Base-by-base conservation (phyloP, 2,329 filamentous ascomycete species). In the Mycocentrospora acerina region DNA sequence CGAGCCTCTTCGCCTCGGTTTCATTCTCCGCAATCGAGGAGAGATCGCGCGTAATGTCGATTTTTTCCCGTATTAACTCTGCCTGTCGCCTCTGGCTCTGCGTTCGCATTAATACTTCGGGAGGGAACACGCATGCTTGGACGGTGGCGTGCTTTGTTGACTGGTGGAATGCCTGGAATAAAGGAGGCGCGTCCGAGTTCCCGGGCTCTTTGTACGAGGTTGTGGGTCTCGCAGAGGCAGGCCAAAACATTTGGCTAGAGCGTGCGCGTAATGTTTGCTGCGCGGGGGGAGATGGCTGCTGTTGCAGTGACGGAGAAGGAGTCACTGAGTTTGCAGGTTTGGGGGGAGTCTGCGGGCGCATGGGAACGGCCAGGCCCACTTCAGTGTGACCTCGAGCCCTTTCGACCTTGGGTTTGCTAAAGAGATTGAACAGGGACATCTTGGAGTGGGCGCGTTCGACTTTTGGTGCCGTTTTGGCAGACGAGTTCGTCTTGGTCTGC, bases 151-250 rank as follows among this genome's bases (percentile, higher is more conserved):
- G 81, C 57, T 86, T 90, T 51, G 88, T 78, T 3, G 88, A 82
- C 66, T 95, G 90, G 0, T 88, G 85, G 61, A 90, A 95, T 10
- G 88, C 89, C 63, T 95, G 86, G 64, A 90, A 94, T 10, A 96
- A 71, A 2, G 89, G 87, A 6, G 88, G 87, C 7, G 71, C 67
- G 4, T 71, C 64, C 64, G 71, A 74, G 32, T 54, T 48, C 15
- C 41, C 46, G 12, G 83, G 42, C 11, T 61, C 52, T 29, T 44
- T 51, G 7, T 42, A 41, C 30, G 40, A 35, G 13, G 48, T 42
- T 8, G 55, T 29, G 22, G 59, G 48, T 40, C 53, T 57, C 39
- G 60, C 48, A 7, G 62, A 63, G 44, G 48, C 55, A 22, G 60
- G 60, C 14, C 58, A 45, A n/a, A 65, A 54, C 24, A 61, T 60